phyloP scores from a whole-genome alignment of 768 basidiomycete genomes.

The Boletus fagicola region DNA sequence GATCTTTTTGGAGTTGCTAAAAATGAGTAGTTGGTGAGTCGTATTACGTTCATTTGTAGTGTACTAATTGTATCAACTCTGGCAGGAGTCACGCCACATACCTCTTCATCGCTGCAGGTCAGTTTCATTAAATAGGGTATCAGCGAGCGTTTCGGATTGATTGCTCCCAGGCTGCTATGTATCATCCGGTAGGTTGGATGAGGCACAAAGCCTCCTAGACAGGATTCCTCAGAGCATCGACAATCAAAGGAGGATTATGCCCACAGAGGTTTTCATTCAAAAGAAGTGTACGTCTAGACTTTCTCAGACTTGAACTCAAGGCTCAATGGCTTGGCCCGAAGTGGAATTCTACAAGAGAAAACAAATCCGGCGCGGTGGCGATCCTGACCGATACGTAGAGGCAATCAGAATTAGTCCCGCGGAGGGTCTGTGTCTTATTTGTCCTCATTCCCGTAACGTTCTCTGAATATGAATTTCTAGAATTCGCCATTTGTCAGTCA shows the following conservation, averaged over 20 bases:
- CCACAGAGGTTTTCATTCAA: constrained; percentile 75
- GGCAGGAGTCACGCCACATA: constrained; percentile 77
- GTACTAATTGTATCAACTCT: not conserved
- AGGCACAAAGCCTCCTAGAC: constrained; percentile 63
- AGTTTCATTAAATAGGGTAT: constrained; percentile 8
- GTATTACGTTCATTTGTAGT: not conserved
- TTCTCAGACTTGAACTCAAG: not conserved
- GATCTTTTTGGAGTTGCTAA: constrained; percentile 59
- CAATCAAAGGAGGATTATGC: constrained; percentile 63
- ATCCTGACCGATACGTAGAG: constrained; percentile 49
- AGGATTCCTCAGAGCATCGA: constrained; percentile 58
- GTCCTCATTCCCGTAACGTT: not conserved
- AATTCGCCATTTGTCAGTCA: constrained; percentile 66
- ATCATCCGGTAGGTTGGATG: constrained; percentile 50
- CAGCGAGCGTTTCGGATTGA: not conserved
- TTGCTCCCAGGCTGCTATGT: constrained; percentile 54
- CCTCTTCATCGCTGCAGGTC: constrained; percentile 71
- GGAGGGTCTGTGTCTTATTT: constrained; percentile 49
- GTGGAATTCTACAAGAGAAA: constrained; percentile 77
- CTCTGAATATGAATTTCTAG: constrained; percentile 34
- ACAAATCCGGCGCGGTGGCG: constrained; percentile 52
- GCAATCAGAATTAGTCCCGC: constrained; percentile 65
- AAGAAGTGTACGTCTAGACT: constrained; percentile 57
- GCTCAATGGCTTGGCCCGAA: constrained; percentile 27
- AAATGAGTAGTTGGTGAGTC: constrained; percentile 67